A percentile compares a stretch with the other conserved stretches of the same genome.
Conservation (phyloP, 306 rosid genomes). For the Rubus parviflorus region DNA sequence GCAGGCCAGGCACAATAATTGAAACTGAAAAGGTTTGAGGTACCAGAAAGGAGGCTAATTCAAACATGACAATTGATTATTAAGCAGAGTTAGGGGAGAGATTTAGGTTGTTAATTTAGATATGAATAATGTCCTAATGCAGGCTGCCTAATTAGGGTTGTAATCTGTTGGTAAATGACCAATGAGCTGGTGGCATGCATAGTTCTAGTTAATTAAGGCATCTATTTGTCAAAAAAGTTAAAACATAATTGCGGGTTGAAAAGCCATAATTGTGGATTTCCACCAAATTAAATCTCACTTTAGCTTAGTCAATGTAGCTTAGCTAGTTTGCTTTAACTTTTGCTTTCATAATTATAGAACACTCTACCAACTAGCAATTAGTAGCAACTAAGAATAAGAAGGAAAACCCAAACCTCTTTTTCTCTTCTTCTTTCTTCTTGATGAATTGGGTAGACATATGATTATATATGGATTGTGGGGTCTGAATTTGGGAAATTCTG, state of each 20-base stretch:
- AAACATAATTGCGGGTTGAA: conserved; percentile 37
- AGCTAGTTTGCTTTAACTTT: conserved; percentile 29
- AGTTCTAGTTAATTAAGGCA: neutral
- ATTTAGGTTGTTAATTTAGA: neutral
- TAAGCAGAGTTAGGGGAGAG: neutral
- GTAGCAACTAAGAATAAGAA: neutral
- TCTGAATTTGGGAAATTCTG: too few species aligned
- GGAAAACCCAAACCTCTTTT: neutral
- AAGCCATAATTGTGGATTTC: conserved; percentile 40
- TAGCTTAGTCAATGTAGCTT: conserved; percentile 25
- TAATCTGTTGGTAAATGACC: neutral
- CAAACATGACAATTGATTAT: neutral
- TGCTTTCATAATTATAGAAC: conserved; percentile 28
- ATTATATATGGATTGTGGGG: neutral
- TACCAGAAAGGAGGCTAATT: conserved; percentile 4
- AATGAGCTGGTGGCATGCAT: neutral
- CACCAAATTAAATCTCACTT: conserved; percentile 32
- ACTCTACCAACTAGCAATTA: conserved; percentile 16
- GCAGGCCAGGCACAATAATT: neutral
- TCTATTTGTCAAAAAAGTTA: conserved; percentile 34
- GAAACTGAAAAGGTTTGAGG: neutral
- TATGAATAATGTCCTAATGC: neutral
- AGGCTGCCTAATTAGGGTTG: neutral
- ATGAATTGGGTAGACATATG: neutral
- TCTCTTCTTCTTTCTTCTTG: neutral